Evolutionary conservation across 805 yeast species (phyloP).

Genomic region (Ascoidea rubescens): DNA sequence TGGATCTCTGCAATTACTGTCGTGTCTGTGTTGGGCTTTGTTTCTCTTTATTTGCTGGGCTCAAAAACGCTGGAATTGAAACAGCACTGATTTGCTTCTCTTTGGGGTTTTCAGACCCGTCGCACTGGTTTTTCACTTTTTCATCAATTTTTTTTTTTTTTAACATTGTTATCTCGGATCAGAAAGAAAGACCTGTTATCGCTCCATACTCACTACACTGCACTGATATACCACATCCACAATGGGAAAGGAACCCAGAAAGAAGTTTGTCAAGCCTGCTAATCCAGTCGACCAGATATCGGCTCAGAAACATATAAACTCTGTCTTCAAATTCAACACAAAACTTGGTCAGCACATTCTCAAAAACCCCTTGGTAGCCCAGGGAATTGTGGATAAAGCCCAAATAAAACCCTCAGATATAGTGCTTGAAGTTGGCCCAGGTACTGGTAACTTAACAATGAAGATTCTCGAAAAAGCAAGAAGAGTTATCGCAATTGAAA

Average conservation of each 20-base stretch:
- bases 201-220: constrained; percentile 3
- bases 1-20: too few relatives aligned
- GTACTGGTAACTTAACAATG: constrained; percentile 96
- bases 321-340: constrained; percentile 93
- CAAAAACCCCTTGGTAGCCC: constrained; percentile 93
- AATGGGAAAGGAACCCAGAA: constrained; percentile 55
- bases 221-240: neutral
- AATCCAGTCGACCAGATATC: constrained; percentile 46
- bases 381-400: constrained; percentile 96
- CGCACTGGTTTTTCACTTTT: too few relatives aligned
- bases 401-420: constrained; percentile 82
- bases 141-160: too few relatives aligned
- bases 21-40: too few relatives aligned
- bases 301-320: constrained; percentile 56
- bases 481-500: constrained; percentile 91
- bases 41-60: too few relatives aligned
- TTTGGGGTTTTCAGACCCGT: too few relatives aligned
- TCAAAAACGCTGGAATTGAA: too few relatives aligned
- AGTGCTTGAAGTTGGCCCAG: constrained; percentile 96
- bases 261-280: constrained; percentile 37
- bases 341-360: constrained; percentile 94
- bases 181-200: neutral
- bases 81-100: too few relatives aligned
- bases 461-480: constrained; percentile 84
- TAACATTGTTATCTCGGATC: too few relatives aligned